These are phyloP conservation scores for Gynochthodes officinalis DNA, from an alignment of 257 asterid species.

Conservation along the genomic window DNA sequence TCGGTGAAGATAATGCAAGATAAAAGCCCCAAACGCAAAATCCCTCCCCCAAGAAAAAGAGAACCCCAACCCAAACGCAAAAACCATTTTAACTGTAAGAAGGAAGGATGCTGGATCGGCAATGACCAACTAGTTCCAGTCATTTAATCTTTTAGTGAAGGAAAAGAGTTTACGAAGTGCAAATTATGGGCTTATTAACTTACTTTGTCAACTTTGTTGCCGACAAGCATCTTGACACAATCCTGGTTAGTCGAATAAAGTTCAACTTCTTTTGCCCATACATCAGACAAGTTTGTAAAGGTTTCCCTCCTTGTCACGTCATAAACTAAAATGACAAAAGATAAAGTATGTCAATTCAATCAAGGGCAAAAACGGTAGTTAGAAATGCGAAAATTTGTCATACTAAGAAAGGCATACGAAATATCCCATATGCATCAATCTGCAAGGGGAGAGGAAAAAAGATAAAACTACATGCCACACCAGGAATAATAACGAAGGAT, in stretches of 20 bases:
- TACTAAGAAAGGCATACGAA: not conserved
- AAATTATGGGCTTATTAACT: constrained; percentile 14
- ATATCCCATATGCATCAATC: not conserved
- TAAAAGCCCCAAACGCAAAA: not conserved
- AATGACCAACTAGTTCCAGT: not conserved
- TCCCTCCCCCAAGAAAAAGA: not conserved
- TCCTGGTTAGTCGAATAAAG: constrained; percentile 72
- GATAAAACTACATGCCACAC: not conserved
- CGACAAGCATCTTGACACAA: constrained; percentile 88
- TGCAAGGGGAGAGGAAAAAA: not conserved
- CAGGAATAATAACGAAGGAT: not conserved
- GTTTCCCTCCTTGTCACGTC: constrained; percentile 92
- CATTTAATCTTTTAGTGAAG: not conserved
- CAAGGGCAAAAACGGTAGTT: not conserved
- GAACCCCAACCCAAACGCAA: no score
- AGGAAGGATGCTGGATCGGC: not conserved
- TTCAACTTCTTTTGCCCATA: constrained; percentile 90
- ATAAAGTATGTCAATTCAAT: constrained; percentile 12
- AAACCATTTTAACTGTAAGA: not conserved
- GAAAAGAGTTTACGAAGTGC: not conserved
- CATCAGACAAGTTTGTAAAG: constrained; percentile 72
- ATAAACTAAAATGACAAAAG: constrained; percentile 44
- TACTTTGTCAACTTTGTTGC: constrained; percentile 90
- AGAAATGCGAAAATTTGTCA: not conserved
- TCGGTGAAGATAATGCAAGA: not conserved